Base-by-base conservation (phyloP, 208 protist species). In the Leishmania martiniquensis region DNA sequence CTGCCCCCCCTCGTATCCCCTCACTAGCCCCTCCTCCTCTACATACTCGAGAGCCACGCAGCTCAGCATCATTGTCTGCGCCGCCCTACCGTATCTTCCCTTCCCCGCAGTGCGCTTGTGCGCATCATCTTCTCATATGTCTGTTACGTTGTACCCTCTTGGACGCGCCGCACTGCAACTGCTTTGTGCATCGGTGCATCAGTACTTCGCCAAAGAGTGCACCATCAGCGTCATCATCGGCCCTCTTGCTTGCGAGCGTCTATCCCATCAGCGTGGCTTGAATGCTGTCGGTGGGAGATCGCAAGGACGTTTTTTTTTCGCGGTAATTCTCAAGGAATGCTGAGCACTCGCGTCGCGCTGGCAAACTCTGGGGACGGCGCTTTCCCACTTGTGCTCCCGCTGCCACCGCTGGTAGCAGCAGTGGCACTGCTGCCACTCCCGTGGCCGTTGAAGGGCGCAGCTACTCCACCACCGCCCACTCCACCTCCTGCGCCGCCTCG, bases 331-430 rank as follows among this genome's bases (percentile, higher is more conserved):
- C 3, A 82, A 29, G 72, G 32, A 37, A 82, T 82, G 54, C 65
- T 77, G 51, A 82, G 25, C 57, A 72, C 72, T 2, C 62, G 77
- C 7, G 72, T 47, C 37, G 71, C 52, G n/a, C 62, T 29, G n/a
- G 42, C 77, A 49, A 77, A 67, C 25, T 82, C 77, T 25, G 59
- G 52, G 13, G 71, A 72, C 42, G 77, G 52, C 37, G 39, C n/a
- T 15, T 74, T 74, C 12, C 57, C 57, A 34, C 15, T 73, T 66
- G 72, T 73, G 13, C 29, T n/a, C 15, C 66, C 52, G 25, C 57
- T 62, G 29, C 47, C 59, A n/a, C 67, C 59, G 52, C 55, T 44
- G 25, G 47, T n/a, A 20, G 67, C 57, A 37, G 67, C 54, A 59
- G 22, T 17, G 15, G 44, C 32, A 65, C 22, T 34, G 22, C 52